Evolutionary conservation across 2,329 filamentous ascomycete genomes (phyloP).

Genomic region (Dactylonectria estremocensis): DNA sequence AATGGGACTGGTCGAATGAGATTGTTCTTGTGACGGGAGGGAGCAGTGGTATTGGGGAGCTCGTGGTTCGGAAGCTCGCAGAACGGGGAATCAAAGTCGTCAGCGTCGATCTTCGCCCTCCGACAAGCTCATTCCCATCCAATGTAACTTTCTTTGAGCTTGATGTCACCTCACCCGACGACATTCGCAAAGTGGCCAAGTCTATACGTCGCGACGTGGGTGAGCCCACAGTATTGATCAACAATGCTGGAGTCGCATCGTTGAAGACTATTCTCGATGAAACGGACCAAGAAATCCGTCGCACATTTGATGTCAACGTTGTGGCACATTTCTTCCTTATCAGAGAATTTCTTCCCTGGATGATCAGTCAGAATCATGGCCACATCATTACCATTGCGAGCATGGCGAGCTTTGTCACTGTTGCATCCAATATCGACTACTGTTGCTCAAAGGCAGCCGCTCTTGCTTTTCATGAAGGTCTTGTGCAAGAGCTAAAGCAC

Average conservation of each 20-base stretch:
- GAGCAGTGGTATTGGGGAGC: slow-evolving; percentile 8
- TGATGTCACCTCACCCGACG: slow-evolving; percentile 15
- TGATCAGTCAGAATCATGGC: slow-evolving; percentile 74
- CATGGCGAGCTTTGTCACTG: slow-evolving; percentile 69
- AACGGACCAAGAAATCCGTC: background rate
- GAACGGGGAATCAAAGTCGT: slow-evolving; percentile 5
- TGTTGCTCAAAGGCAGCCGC: slow-evolving; percentile 73
- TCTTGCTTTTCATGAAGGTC: slow-evolving; percentile 74
- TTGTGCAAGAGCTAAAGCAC: slow-evolving; percentile 67
- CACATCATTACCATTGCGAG: slow-evolving; percentile 78
- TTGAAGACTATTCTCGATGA: slow-evolving; percentile 1
- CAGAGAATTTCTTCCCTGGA: slow-evolving; percentile 74
- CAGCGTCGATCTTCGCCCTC: slow-evolving; percentile 1
- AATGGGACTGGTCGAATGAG: slow-evolving; percentile 17
- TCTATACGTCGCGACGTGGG: slow-evolving; percentile 7
- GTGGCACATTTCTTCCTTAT: slow-evolving; percentile 74
- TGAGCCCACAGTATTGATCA: slow-evolving; percentile 11
- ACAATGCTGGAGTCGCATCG: slow-evolving; percentile 17
- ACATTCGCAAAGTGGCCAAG: background rate
- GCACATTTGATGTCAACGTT: slow-evolving; percentile 72
- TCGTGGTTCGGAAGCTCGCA: background rate
- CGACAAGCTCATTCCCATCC: background rate
- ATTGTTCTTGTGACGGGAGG: slow-evolving; percentile 18
- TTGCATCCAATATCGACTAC: slow-evolving; percentile 76
- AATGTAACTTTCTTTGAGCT: slow-evolving; percentile 8